phyloP scores from a whole-genome alignment of 1,284 basidiomycete genomes.

The Rhodotorula sp. region DNA sequence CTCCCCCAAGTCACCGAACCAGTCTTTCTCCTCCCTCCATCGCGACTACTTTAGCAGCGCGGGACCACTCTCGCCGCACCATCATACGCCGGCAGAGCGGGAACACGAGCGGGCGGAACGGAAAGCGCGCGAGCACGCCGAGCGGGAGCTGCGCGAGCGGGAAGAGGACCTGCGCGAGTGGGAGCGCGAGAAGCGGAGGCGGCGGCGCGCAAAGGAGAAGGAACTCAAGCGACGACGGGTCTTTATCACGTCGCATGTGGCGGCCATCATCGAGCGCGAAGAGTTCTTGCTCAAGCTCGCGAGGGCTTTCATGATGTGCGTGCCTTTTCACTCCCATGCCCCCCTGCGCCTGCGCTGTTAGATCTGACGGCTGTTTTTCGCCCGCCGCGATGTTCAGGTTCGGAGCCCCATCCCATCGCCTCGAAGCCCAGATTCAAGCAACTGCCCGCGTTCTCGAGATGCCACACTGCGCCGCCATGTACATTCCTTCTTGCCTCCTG shows the following conservation, averaged over 20 bases:
- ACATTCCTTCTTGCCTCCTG: slow-evolving; percentile 68
- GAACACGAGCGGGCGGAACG: slow-evolving; percentile 11
- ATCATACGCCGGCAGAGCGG: slow-evolving; percentile 11
- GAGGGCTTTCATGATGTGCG: slow-evolving; percentile 81
- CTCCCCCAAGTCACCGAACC: slow-evolving; percentile 11
- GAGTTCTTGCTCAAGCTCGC: slow-evolving; percentile 87
- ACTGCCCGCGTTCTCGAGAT: slow-evolving; percentile 73
- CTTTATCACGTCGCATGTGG: slow-evolving; percentile 59
- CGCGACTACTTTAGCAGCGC: slow-evolving; percentile 15
- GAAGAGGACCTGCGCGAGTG: slow-evolving; percentile 54
- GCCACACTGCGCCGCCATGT: slow-evolving; percentile 71
- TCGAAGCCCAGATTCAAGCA: slow-evolving; percentile 80
- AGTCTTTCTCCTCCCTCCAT: slow-evolving; percentile 5
- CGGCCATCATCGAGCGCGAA: slow-evolving; percentile 79
- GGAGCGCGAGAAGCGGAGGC: slow-evolving; percentile 55
- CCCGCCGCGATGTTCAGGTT: slow-evolving; percentile 52
- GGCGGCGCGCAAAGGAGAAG: slow-evolving; percentile 61
- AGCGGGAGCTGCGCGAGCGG: slow-evolving; percentile 48
- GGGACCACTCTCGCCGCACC: not conserved
- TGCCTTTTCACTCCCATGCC: no score
- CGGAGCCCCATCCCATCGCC: slow-evolving; percentile 58
- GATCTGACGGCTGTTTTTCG: not conserved
- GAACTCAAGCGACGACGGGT: slow-evolving; percentile 62
- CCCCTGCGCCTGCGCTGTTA: not conserved
- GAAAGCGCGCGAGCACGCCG: slow-evolving; percentile 44